Conservation (phyloP, 345 rosid species). For the Citrus sp. region DNA sequence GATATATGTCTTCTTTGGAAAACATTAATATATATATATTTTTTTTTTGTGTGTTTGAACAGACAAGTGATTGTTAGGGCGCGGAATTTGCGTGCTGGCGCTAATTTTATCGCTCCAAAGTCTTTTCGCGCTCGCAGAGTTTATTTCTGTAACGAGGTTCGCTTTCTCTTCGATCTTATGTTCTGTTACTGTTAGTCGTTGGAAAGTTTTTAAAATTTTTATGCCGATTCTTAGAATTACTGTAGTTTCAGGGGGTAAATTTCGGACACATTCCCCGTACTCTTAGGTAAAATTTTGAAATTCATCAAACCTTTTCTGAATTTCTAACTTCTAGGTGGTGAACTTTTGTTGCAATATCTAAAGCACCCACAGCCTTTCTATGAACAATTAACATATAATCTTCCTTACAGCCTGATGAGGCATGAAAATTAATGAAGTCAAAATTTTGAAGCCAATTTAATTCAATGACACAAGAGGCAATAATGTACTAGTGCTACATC, state of each 20-base stretch:
- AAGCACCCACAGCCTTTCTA: not conserved
- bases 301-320: not conserved
- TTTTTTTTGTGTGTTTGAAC: not conserved
- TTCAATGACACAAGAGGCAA: not conserved
- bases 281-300: too few species aligned
- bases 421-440: not conserved
- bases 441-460: not conserved
- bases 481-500: too few species aligned
- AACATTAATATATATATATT: not conserved
- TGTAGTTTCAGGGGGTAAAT: not conserved
- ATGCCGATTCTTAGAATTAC: not conserved
- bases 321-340: not conserved
- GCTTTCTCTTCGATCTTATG: not conserved
- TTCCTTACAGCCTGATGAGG: not conserved
- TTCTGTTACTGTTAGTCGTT: not conserved
- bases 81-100: slow-evolving; percentile 75
- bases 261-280: not conserved
- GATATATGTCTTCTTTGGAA: not conserved
- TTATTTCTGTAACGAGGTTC: slow-evolving; percentile 88
- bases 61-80: slow-evolving; percentile 91
- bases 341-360: not conserved
- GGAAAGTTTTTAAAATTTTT: not conserved
- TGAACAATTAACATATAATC: not conserved
- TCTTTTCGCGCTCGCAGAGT: slow-evolving; percentile 82
- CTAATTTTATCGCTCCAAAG: slow-evolving; percentile 83